phyloP scores from a whole-genome alignment of 1,284 basidiomycete genomes.

The Boletus smithii region DNA sequence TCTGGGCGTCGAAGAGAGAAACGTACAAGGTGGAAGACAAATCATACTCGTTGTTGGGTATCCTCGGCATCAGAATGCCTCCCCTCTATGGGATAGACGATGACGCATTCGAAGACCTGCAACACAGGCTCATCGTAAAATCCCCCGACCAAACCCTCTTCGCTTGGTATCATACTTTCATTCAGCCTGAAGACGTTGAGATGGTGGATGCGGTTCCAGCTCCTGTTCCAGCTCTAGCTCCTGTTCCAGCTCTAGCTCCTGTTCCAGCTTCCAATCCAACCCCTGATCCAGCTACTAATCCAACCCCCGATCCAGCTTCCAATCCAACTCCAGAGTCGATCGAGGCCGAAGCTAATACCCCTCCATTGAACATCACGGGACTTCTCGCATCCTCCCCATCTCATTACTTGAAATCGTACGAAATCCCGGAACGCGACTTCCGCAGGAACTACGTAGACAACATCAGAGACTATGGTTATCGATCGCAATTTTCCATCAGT shows the following conservation, averaged over 20 bases:
- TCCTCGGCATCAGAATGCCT: constrained; percentile 20
- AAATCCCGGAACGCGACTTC: constrained; percentile 24
- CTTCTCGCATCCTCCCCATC: constrained; percentile 25
- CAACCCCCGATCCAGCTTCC: neutral
- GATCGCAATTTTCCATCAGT: constrained; percentile 17
- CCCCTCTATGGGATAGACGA: constrained; percentile 24
- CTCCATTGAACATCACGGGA: constrained; percentile 15
- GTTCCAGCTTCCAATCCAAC: neutral
- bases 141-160: constrained; percentile 30
- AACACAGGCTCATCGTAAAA: constrained; percentile 19
- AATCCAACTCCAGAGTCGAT: neutral
- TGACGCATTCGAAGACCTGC: constrained; percentile 23
- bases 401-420: constrained; percentile 17
- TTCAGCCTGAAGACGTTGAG: constrained; percentile 7
- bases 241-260: neutral
- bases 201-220: neutral
- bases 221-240: neutral
- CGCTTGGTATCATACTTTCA: constrained; percentile 20
- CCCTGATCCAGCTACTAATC: neutral
- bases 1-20: constrained; percentile 23
- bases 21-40: constrained; percentile 24
- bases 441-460: constrained; percentile 18
- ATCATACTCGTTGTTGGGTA: constrained; percentile 30
- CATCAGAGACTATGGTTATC: constrained; percentile 15
- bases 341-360: neutral